Base-by-base conservation (phyloP, 2,329 filamentous ascomycete species). In the Fusarium sublunatum region DNA sequence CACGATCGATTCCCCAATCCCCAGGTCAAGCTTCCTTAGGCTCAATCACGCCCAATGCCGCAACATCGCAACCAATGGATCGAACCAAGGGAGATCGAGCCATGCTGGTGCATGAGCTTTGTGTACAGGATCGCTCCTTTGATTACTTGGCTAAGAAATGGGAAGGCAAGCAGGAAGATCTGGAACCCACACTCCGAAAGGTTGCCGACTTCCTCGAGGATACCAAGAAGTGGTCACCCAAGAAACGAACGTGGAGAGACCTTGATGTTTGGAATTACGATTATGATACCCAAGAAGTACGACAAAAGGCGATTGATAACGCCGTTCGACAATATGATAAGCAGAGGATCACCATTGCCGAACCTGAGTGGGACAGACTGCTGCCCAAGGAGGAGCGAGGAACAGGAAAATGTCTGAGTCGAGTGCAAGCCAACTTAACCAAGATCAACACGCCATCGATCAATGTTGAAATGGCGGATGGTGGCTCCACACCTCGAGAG, bases 261-360 rank as follows among this genome's bases (percentile, higher is more conserved):
- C 79, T 89, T 12, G 86, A 89, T 64, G 84, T 88, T 22, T 89
- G 84, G 81, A 83, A 81, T 54, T 88, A 87, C 71, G 76, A 83
- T 26, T 89, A 89, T 69, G 77, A 78, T 40, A 78, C 73, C 34
- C 74, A 80, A 15, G 81, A 83, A 29, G 81, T 86, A 58, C 83
- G 87, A 28, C 79, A 91, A 71, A 76, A 81, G 67, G 82, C 85
- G 61, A 83, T 89, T 71, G 80, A 90, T 74, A 82, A 87, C 65
- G 86, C 87, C 12, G 80, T 88, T 54, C 82, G 79, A 58, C 77
- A 82, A 50, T 89, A 83, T 62, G 87, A 89, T 72, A 85, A 83
- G 71, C 80, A 84, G 72, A 79, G 87, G 34, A 64, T 89, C 28
- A 83, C 81, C 7, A 76, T 81, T 2, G 81, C 81, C 1, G 86